Conservation (phyloP, 306 rosid species). For the Ammopiptanthus mongolicus region DNA sequence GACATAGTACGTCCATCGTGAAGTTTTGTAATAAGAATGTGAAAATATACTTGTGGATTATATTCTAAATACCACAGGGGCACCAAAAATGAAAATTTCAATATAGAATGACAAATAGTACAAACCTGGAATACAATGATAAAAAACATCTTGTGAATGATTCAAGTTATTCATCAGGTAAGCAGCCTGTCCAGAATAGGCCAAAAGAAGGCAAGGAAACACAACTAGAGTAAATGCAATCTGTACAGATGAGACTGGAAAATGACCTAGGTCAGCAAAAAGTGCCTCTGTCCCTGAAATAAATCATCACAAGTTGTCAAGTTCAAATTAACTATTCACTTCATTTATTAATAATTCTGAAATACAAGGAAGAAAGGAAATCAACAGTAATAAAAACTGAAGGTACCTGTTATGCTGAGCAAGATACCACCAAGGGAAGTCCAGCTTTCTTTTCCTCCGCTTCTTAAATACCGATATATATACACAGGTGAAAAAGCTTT, state of each 20-base stretch:
- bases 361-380: slow-evolving; percentile 1
- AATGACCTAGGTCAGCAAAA: slow-evolving; percentile 86
- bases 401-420: slow-evolving; percentile 92
- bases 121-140: slow-evolving; percentile 92
- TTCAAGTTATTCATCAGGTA: slow-evolving; percentile 55
- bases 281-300: slow-evolving; percentile 97
- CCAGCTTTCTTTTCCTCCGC: slow-evolving; percentile 65
- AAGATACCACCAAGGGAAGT: slow-evolving; percentile 94
- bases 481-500: slow-evolving; percentile 85
- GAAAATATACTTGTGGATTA: neutral
- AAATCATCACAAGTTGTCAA: slow-evolving; percentile 26
- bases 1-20: neutral
- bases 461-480: slow-evolving; percentile 60
- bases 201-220: slow-evolving; percentile 94
- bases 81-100: neutral
- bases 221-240: slow-evolving; percentile 86
- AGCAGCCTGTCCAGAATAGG: slow-evolving; percentile 97
- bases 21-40: neutral
- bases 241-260: slow-evolving; percentile 93
- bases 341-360: neutral
- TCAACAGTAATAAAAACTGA: slow-evolving; percentile 5
- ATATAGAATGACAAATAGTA: neutral
- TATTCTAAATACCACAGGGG: neutral
- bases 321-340: neutral
- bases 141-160: slow-evolving; percentile 51